Conservation (phyloP, 1,139 yeast genomes). For the Geotrichum phurueaensis region DNA sequence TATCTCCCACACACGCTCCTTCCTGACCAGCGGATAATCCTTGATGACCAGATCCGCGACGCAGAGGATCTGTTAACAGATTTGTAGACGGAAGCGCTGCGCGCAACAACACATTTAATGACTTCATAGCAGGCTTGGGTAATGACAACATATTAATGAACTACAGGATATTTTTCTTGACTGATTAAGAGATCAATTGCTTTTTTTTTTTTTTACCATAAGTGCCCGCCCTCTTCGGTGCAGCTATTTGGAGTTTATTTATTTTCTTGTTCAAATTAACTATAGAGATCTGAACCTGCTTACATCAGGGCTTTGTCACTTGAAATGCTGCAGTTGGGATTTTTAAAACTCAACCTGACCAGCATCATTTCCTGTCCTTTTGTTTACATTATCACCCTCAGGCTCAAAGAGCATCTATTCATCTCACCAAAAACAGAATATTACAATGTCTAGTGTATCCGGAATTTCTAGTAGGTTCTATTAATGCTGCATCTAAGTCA, state of each 20-base stretch:
- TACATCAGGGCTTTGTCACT: neutral
- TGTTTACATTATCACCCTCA: neutral
- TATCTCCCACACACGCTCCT: conserved; percentile 6
- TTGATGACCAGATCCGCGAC: conserved; percentile 3
- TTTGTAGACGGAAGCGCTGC: neutral
- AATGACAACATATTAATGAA: neutral
- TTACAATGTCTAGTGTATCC: conserved; percentile 5
- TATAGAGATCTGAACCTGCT: neutral
- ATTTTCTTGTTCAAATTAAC: neutral
- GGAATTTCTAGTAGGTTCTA: conserved; percentile 8
- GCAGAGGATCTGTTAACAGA: neutral
- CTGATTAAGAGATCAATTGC: neutral
- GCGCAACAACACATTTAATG: neutral
- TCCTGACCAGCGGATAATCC: neutral
- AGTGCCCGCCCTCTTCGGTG: neutral
- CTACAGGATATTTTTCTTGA: neutral
- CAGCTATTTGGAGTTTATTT: neutral
- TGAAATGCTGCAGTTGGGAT: neutral
- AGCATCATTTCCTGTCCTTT: neutral
- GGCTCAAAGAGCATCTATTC: neutral
- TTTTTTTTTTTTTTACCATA: neutral
- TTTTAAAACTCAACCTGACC: neutral
- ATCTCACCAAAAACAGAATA: neutral
- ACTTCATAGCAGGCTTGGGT: neutral
- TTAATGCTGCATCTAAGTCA: neutral